phyloP scores from a whole-genome alignment of 345 rosid species.

The Erodium maritimum region DNA sequence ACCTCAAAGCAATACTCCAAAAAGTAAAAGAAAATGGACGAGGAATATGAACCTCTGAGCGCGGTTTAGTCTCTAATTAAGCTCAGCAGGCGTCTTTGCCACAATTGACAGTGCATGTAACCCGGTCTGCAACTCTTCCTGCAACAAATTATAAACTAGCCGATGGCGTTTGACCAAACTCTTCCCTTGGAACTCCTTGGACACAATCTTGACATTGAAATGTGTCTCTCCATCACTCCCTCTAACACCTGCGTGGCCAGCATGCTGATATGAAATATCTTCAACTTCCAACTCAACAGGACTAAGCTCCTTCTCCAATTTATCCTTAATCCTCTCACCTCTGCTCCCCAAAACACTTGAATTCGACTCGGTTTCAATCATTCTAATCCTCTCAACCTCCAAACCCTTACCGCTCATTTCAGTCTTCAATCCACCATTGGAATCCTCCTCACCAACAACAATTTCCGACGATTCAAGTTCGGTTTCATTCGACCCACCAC shows the following conservation, averaged over 20 bases:
- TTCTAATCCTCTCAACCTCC: constrained; percentile 2
- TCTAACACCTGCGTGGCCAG: constrained; percentile 81
- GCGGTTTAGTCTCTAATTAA: not conserved
- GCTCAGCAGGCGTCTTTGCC: constrained; percentile 77
- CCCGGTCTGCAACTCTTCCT: constrained; percentile 73
- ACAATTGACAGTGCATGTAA: constrained; percentile 80
- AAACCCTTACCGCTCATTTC: not conserved
- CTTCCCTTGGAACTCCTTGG: constrained; percentile 75
- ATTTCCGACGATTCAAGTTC: constrained; percentile 2
- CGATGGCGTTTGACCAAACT: constrained; percentile 87
- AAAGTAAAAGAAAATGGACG: too few species aligned
- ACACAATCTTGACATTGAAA: constrained; percentile 71
- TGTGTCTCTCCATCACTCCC: constrained; percentile 81
- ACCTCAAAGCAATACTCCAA: too few species aligned
- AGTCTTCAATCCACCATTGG: not conserved
- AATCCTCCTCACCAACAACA: not conserved
- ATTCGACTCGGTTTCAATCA: constrained; percentile 12
- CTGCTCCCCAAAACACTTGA: constrained; percentile 39
- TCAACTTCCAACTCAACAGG: constrained; percentile 63
- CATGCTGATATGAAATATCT: constrained; percentile 86
- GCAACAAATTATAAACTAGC: constrained; percentile 55
- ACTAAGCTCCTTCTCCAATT: constrained; percentile 51
- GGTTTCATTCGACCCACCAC: too few species aligned
- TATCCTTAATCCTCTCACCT: constrained; percentile 63
- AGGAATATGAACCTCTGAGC: too few species aligned